phyloP scores from a whole-genome alignment of 2,329 filamentous ascomycete genomes.

The Colletotrichum cuscutae region DNA sequence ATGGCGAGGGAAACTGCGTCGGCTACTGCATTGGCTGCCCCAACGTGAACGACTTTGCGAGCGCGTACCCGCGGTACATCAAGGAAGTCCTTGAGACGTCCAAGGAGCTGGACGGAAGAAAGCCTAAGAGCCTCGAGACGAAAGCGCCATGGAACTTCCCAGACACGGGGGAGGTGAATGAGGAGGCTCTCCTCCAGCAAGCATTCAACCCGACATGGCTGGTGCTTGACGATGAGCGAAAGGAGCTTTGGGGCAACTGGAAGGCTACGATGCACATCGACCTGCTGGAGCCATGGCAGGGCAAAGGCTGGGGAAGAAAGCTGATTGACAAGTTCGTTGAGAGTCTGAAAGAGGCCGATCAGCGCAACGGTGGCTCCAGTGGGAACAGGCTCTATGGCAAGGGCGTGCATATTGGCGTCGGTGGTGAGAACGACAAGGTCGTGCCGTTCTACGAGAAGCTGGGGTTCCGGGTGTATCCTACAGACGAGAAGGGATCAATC shows the following conservation, averaged over 20 bases:
- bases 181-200: conserved; percentile 51
- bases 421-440: conserved; percentile 58
- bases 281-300: conserved; percentile 53
- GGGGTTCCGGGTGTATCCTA: conserved; percentile 53
- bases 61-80: conserved; percentile 51
- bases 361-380: conserved; percentile 2
- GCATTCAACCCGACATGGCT: conserved; percentile 54
- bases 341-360: conserved; percentile 43
- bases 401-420: conserved; percentile 57
- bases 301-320: conserved; percentile 55
- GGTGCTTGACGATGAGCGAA: conserved; percentile 48
- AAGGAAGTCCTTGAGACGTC: conserved; percentile 45
- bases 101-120: conserved; percentile 35
- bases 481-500: conserved; percentile 48
- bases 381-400: conserved; percentile 41
- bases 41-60: conserved; percentile 52
- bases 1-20: conserved; percentile 54
- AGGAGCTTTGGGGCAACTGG: conserved; percentile 46
- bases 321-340: conserved; percentile 54
- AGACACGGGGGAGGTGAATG: conserved; percentile 41
- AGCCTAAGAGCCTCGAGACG: conserved; percentile 39
- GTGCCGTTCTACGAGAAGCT: conserved; percentile 59
- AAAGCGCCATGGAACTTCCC: conserved; percentile 45
- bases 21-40: conserved; percentile 62
- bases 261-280: conserved; percentile 62